Percentiles rank a stretch among this genome's conserved stretches.
phyloP scores from a whole-genome alignment of 257 asterid genomes.

The Solanum paucissectum region DNA sequence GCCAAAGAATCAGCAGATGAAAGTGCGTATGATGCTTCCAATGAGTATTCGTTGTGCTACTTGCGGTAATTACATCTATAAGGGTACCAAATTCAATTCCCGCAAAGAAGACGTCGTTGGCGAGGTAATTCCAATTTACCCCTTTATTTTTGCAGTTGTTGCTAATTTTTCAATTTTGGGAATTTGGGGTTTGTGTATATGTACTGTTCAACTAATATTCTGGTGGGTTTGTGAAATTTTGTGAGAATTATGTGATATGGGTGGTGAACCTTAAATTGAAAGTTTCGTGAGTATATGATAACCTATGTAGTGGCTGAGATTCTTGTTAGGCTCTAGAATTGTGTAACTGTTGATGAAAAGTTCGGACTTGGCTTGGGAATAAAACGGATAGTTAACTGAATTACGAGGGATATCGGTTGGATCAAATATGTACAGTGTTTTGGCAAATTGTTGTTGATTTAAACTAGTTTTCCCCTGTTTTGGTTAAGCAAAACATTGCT shows the following conservation, averaged over 20 bases:
- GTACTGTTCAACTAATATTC: neutral
- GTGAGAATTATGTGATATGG: neutral
- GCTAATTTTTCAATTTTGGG: neutral
- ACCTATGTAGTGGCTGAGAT: neutral
- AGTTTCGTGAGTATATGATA: neutral
- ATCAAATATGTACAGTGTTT: neutral
- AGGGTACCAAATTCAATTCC: conserved; percentile 82
- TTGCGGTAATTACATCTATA: conserved; percentile 74
- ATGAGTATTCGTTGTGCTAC: conserved; percentile 79
- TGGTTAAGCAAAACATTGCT: neutral
- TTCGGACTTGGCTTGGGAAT: neutral
- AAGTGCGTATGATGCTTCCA: conserved; percentile 90
- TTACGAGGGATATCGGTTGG: neutral
- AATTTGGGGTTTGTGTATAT: neutral
- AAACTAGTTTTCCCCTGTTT: neutral
- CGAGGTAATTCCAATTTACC: conserved; percentile 23
- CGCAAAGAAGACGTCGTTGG: conserved; percentile 78
- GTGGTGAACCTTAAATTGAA: neutral
- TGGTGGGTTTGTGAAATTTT: neutral
- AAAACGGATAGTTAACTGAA: neutral
- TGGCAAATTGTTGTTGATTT: neutral
- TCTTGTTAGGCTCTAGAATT: neutral
- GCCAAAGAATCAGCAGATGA: conserved; percentile 67
- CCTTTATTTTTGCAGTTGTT: neutral
- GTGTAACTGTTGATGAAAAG: neutral